Evolutionary conservation across 257 asterid genomes (phyloP).

Genomic region (Paulownia fortunei): DNA sequence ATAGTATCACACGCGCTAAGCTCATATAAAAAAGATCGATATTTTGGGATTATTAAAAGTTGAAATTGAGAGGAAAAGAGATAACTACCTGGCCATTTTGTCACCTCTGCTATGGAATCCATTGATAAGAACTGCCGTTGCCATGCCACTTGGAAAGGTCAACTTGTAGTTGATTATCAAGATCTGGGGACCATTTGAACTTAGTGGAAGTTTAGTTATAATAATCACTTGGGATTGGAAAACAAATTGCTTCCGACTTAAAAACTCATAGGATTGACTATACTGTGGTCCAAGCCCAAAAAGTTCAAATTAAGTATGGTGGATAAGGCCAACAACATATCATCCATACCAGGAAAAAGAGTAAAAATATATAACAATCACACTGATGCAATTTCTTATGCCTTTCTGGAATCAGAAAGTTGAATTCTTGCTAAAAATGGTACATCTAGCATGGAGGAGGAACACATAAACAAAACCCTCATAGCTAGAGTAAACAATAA

Average conservation of each 20-base stretch:
- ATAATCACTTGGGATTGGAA: not conserved
- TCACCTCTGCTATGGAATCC: slow-evolving; percentile 82
- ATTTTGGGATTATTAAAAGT: not conserved
- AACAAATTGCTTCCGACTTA: not conserved
- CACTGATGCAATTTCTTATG: too few relatives aligned
- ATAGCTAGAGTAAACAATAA: not conserved
- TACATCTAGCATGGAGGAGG: not conserved
- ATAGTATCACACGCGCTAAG: not conserved
- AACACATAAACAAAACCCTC: not conserved
- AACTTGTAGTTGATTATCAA: slow-evolving; percentile 86
- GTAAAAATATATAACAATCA: too few relatives aligned
- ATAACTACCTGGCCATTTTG: slow-evolving; percentile 66
- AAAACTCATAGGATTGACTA: not conserved
- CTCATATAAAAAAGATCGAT: not conserved
- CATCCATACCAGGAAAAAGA: too few relatives aligned
- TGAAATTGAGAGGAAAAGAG: not conserved
- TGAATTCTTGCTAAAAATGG: not conserved
- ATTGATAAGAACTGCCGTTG: slow-evolving; percentile 88
- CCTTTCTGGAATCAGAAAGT: slow-evolving; percentile 14
- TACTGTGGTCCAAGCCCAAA: slow-evolving; percentile 15
- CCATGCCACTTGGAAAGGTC: slow-evolving; percentile 92
- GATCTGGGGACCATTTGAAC: slow-evolving; percentile 52
- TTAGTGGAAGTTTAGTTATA: not conserved
- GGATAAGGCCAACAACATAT: not conserved
- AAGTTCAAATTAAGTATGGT: not conserved